These are phyloP conservation scores for Gnomoniopsis smithogilvyi DNA, from an alignment of 2,329 filamentous ascomycete species.

Conservation along the genomic window DNA sequence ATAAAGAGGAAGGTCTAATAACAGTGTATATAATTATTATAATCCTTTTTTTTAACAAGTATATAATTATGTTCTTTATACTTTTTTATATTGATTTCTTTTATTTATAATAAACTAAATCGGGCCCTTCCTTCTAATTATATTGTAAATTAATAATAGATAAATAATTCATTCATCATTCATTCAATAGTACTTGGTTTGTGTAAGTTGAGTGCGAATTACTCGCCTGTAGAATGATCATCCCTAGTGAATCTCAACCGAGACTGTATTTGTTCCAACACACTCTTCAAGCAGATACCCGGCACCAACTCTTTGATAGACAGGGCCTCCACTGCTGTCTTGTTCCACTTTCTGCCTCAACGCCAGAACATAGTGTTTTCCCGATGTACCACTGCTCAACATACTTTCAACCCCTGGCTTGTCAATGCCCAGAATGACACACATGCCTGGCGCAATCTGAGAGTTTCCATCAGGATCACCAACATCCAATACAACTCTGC, in stretches of 20 bases:
- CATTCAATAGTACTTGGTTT: too few relatives aligned
- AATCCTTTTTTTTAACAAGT: too few relatives aligned
- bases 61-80: too few relatives aligned
- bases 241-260: neutral
- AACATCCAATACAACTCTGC: neutral
- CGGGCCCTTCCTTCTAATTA: too few relatives aligned
- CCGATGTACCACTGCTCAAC: neutral
- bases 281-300: constrained; percentile 2
- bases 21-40: too few relatives aligned
- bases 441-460: neutral
- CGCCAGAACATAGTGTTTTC: neutral
- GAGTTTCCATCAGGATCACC: neutral
- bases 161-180: too few relatives aligned
- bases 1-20: too few relatives aligned
- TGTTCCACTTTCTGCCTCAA: neutral
- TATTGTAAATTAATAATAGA: too few relatives aligned
- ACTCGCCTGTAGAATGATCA: too few relatives aligned
- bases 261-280: neutral
- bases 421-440: neutral
- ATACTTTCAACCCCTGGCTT: neutral
- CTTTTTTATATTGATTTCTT: too few relatives aligned
- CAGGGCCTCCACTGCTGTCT: neutral
- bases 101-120: too few relatives aligned
- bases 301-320: constrained; percentile 5
- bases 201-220: too few relatives aligned